Conservation (phyloP, 371 early-diverging fungal species). For the Rhizopus delemar region DNA sequence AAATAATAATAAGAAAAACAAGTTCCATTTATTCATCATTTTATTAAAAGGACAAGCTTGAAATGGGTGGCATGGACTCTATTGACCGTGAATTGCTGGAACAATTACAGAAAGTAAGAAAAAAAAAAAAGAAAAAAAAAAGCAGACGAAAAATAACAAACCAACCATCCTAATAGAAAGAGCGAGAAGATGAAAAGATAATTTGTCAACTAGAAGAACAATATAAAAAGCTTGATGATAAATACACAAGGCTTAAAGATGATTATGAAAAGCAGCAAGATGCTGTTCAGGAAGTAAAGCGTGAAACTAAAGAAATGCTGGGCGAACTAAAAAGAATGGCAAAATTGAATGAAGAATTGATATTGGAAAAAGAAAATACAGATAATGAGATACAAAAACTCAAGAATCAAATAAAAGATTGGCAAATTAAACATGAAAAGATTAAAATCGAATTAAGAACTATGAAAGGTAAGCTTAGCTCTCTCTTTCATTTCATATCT, state of each 20-base stretch:
- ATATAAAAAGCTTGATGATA: constrained; percentile 29
- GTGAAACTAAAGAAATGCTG: constrained; percentile 71
- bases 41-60: background rate
- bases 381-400: constrained; percentile 31
- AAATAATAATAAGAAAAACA: background rate
- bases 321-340: constrained; percentile 70
- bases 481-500: background rate
- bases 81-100: constrained; percentile 1
- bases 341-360: constrained; percentile 62
- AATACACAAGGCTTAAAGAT: constrained; percentile 54
- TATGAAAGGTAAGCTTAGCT: constrained; percentile 40
- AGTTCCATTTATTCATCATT: background rate
- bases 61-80: background rate
- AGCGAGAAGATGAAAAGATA: constrained; percentile 14
- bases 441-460: constrained; percentile 45
- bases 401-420: constrained; percentile 46
- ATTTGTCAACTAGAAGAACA: constrained; percentile 22
- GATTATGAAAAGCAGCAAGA: constrained; percentile 61
- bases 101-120: background rate
- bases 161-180: constrained; percentile 7
- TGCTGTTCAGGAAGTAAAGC: constrained; percentile 72
- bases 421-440: constrained; percentile 55
- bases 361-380: constrained; percentile 43
- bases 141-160: background rate
- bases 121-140: background rate